Evolutionary conservation across 169 alveolate species (phyloP).

Genomic region (Cystoisospora suis): DNA sequence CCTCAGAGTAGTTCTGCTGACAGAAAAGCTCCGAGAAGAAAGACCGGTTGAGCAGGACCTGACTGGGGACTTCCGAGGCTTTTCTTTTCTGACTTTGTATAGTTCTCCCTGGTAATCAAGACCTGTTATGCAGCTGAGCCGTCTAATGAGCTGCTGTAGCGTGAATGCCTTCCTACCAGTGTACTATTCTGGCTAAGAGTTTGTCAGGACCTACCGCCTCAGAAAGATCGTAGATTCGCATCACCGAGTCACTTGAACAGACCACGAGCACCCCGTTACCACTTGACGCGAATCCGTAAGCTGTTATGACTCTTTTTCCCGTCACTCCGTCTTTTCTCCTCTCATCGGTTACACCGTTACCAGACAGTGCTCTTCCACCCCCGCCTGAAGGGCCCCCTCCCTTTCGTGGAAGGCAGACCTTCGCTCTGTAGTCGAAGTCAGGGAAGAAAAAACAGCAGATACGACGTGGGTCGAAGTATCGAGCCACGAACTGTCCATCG

Average conservation of each 20-base stretch:
- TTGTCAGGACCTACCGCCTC: constrained; percentile 13
- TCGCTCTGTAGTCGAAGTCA: background rate
- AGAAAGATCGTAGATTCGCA: constrained; percentile 40
- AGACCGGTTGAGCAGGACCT: too few species aligned
- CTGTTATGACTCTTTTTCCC: constrained; percentile 20
- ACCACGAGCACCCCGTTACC: constrained; percentile 39
- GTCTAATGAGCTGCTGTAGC: too few species aligned
- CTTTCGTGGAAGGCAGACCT: constrained; percentile 16
- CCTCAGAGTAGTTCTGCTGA: too few species aligned
- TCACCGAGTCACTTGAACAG: constrained; percentile 51
- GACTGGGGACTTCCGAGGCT: too few species aligned
- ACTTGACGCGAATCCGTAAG: constrained; percentile 38
- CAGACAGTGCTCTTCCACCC: background rate
- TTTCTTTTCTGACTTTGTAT: too few species aligned
- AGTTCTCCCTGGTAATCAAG: too few species aligned
- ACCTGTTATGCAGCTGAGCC: too few species aligned
- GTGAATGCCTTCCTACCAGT: too few species aligned
- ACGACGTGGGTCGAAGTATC: constrained; percentile 1
- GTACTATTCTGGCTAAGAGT: too few species aligned
- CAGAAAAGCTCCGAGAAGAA: too few species aligned
- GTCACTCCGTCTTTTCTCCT: background rate
- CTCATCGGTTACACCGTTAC: background rate
- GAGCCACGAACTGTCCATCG: background rate
- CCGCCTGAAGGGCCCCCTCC: background rate
- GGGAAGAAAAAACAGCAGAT: constrained; percentile 30